phyloP scores from a whole-genome alignment of 140 eudicot species.

The Cichorium intybus region DNA sequence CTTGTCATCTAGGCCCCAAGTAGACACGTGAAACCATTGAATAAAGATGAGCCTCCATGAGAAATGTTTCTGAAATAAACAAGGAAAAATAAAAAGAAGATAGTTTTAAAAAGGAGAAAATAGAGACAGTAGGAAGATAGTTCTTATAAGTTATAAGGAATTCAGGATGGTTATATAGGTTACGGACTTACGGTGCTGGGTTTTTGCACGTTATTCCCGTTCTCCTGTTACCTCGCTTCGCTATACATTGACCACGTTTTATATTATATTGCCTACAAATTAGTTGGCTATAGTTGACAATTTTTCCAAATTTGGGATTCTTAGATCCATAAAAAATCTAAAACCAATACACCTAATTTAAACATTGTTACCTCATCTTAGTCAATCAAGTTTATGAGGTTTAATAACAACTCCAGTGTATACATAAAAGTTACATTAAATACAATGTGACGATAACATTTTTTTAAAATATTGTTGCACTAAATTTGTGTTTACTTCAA shows the following conservation, averaged over 20 bases:
- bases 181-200: slow-evolving; percentile 7
- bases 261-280: slow-evolving; percentile 11
- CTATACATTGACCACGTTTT: slow-evolving; percentile 21
- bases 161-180: slow-evolving; percentile 4
- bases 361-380: neutral
- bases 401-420: neutral
- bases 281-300: neutral
- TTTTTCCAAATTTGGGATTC: neutral
- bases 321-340: neutral
- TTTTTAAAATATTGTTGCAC: neutral
- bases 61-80: neutral
- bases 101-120: neutral
- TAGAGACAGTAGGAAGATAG: neutral
- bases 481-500: too few species aligned
- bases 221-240: slow-evolving; percentile 25
- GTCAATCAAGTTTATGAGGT: neutral
- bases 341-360: neutral
- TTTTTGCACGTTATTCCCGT: slow-evolving; percentile 24
- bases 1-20: slow-evolving; percentile 22
- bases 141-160: too few species aligned
- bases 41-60: slow-evolving; percentile 27
- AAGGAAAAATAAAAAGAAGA: neutral
- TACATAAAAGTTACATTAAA: neutral
- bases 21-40: slow-evolving; percentile 25
- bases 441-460: too few species aligned